These are phyloP conservation scores for Craterostigma plantagineum DNA, from an alignment of 257 asterid species.

Conservation along the genomic window DNA sequence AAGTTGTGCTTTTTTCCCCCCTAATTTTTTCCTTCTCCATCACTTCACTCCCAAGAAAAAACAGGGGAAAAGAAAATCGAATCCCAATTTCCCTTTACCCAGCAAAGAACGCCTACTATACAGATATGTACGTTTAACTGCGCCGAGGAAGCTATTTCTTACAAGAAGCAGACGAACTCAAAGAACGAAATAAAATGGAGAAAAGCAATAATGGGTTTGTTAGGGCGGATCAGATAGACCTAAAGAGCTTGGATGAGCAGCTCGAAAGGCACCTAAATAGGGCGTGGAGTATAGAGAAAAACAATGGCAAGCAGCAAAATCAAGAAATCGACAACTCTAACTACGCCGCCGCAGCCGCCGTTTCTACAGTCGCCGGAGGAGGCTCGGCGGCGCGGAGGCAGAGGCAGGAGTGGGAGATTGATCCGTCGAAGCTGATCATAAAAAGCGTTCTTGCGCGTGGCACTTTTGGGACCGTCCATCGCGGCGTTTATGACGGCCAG, in stretches of 20 bases:
- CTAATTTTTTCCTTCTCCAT: no score
- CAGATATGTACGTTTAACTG: no score
- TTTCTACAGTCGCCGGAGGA: neutral
- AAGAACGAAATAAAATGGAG: no score
- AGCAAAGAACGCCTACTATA: no score
- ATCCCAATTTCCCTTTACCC: no score
- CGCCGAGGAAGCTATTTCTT: no score
- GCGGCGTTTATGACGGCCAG: slow-evolving; percentile 58
- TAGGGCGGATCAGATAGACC: slow-evolving; percentile 65
- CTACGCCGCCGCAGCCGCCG: slow-evolving; percentile 6
- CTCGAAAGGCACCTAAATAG: slow-evolving; percentile 49
- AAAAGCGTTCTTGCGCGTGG: slow-evolving; percentile 66
- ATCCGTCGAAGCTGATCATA: slow-evolving; percentile 46
- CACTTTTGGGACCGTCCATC: slow-evolving; percentile 74
- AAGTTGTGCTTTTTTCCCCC: no score
- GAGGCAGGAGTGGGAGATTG: slow-evolving; percentile 74
- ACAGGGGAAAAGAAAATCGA: no score
- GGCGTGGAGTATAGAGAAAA: slow-evolving; percentile 45
- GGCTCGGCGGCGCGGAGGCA: slow-evolving; percentile 16
- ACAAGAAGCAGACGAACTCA: no score
- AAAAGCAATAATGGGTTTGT: slow-evolving; percentile 40
- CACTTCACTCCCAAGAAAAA: no score
- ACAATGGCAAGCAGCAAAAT: slow-evolving; percentile 15
- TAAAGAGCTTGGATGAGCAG: slow-evolving; percentile 69
- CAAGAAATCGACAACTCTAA: neutral